Conservation (phyloP, 2,329 filamentous ascomycete species). For the Canariomyces notabilis region DNA sequence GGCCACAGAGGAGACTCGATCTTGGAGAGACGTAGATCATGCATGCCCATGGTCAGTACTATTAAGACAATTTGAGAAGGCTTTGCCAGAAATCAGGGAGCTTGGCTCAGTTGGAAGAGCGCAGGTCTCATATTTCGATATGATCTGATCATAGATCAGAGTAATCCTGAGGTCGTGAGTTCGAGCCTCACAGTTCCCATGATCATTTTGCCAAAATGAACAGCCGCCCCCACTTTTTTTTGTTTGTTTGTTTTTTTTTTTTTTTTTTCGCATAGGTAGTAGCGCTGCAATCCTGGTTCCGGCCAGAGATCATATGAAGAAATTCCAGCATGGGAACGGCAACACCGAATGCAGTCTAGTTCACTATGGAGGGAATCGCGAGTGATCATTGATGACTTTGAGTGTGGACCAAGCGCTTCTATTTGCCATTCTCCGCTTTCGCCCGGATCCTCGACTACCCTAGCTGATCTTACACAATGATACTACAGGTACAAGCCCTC, state of each 20-base stretch:
- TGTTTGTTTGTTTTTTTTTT: slow-evolving; percentile 2
- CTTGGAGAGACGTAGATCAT: too few relatives aligned
- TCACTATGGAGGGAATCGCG: too few relatives aligned
- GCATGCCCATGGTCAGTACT: too few relatives aligned
- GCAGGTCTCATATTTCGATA: slow-evolving; percentile 26
- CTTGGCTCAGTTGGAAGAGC: slow-evolving; percentile 28
- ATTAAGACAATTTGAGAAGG: too few relatives aligned
- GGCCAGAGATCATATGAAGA: too few relatives aligned
- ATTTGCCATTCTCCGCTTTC: slow-evolving; percentile 9
- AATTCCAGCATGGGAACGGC: too few relatives aligned
- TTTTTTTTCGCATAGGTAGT: background rate
- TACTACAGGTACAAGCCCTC: slow-evolving; percentile 95
- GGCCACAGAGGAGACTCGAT: too few relatives aligned
- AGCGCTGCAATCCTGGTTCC: too few relatives aligned
- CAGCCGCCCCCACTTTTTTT: background rate
- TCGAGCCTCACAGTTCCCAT: slow-evolving; percentile 28
- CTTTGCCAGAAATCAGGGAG: slow-evolving; percentile 12
- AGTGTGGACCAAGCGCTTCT: slow-evolving; percentile 7
- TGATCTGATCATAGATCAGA: slow-evolving; percentile 21
- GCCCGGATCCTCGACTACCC: background rate
- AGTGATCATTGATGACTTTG: too few relatives aligned
- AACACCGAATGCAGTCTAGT: too few relatives aligned
- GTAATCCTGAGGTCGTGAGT: slow-evolving; percentile 28
- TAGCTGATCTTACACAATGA: slow-evolving; percentile 15
- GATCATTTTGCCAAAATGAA: slow-evolving; percentile 1